Conservation (phyloP, 2,329 filamentous ascomycete genomes). For the Aspergillus felis region DNA sequence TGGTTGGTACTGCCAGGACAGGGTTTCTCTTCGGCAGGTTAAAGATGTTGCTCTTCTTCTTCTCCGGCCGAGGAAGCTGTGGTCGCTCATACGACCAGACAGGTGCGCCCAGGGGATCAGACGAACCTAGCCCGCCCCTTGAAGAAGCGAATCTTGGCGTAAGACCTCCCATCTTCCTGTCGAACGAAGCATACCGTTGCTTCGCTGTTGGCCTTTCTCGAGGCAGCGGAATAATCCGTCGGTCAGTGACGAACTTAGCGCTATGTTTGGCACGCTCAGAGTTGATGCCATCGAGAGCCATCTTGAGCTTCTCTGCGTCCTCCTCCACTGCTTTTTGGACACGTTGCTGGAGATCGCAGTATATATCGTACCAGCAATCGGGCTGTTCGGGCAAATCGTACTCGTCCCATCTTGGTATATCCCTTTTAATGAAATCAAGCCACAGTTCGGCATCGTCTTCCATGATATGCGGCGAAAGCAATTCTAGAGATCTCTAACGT, state of each 20-base stretch:
- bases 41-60: slow-evolving; percentile 34
- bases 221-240: slow-evolving; percentile 25
- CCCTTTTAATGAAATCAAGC: slow-evolving; percentile 71
- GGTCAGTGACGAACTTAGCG: slow-evolving; percentile 53
- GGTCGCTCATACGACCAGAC: slow-evolving; percentile 24
- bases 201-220: slow-evolving; percentile 25
- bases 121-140: slow-evolving; percentile 3
- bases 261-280: slow-evolving; percentile 56
- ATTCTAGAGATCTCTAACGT: slow-evolving; percentile 58
- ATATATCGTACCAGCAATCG: slow-evolving; percentile 72
- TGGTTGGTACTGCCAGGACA: slow-evolving; percentile 37
- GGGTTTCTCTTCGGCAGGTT: slow-evolving; percentile 33
- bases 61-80: slow-evolving; percentile 18
- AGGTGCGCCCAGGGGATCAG: slow-evolving; percentile 13
- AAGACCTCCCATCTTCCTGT: slow-evolving; percentile 31
- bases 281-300: slow-evolving; percentile 55
- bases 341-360: slow-evolving; percentile 62
- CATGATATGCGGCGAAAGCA: slow-evolving; percentile 70
- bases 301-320: slow-evolving; percentile 57
- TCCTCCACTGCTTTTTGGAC: slow-evolving; percentile 54
- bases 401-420: slow-evolving; percentile 68
- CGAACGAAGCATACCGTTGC: slow-evolving; percentile 29
- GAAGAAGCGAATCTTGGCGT: slow-evolving; percentile 17
- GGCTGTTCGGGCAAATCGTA: slow-evolving; percentile 63
- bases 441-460: slow-evolving; percentile 70